Evolutionary conservation across 2,329 filamentous ascomycete genomes (phyloP).

Genomic region (Scortechinia acanthostroma): DNA sequence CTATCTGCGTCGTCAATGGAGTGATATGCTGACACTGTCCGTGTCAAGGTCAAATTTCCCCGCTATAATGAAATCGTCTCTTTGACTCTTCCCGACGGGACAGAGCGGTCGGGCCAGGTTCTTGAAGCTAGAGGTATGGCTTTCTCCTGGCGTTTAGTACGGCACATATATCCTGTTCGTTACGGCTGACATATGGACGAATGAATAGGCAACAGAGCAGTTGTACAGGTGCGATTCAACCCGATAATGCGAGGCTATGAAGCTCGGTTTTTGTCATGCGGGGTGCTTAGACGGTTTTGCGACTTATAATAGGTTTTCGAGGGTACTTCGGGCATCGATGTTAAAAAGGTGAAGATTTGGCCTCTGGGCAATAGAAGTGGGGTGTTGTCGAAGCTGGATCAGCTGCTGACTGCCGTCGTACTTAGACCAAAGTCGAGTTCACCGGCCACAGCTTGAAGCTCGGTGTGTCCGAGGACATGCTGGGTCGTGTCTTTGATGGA

Average conservation of each 20-base stretch:
- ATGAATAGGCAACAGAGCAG: slow-evolving; percentile 72
- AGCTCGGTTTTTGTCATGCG: too few relatives aligned
- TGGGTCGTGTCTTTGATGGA: slow-evolving; percentile 97
- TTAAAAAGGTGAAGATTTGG: slow-evolving; percentile 80
- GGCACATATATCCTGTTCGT: neutral
- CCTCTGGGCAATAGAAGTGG: neutral
- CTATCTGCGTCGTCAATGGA: too few relatives aligned
- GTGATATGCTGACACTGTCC: too few relatives aligned
- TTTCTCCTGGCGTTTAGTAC: too few relatives aligned
- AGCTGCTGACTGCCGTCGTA: slow-evolving; percentile 6
- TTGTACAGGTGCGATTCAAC: slow-evolving; percentile 71
- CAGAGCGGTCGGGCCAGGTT: slow-evolving; percentile 87
- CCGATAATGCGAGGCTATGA: too few relatives aligned
- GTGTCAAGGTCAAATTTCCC: slow-evolving; percentile 88
- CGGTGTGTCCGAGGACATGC: slow-evolving; percentile 97
- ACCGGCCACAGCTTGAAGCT: slow-evolving; percentile 95
- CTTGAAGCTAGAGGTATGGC: slow-evolving; percentile 94
- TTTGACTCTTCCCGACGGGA: slow-evolving; percentile 89
- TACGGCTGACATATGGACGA: neutral
- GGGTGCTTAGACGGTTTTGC: slow-evolving; percentile 11
- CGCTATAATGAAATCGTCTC: slow-evolving; percentile 97
- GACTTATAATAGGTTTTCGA: slow-evolving; percentile 73
- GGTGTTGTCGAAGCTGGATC: too few relatives aligned
- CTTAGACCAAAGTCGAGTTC: slow-evolving; percentile 81
- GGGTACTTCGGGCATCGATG: slow-evolving; percentile 92